Percentiles rank a stretch among this genome's conserved stretches.
phyloP scores from a whole-genome alignment of 1,284 basidiomycete genomes.

The Pisolithus thermaeus region DNA sequence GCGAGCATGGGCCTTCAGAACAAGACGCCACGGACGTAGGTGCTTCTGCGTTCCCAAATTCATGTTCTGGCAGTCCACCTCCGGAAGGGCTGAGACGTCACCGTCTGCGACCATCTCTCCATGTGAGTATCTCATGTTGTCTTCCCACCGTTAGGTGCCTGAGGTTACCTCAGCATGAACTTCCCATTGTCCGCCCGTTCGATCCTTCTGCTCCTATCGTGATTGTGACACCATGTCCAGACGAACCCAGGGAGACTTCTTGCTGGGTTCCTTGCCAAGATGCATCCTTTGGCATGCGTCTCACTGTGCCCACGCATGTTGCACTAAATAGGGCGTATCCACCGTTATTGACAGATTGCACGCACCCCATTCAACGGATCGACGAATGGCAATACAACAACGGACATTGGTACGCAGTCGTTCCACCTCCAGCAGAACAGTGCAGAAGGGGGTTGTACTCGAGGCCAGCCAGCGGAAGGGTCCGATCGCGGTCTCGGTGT shows the following conservation, averaged over 20 bases:
- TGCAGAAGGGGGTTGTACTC: conserved; percentile 38
- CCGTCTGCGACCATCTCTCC: conserved; percentile 20
- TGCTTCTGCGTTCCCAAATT: background rate
- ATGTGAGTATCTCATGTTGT: conserved; percentile 12
- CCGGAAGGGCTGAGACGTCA: conserved; percentile 17
- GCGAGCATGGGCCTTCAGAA: background rate
- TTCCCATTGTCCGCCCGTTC: conserved; percentile 28
- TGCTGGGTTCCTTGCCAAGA: conserved; percentile 51
- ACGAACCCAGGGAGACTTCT: conserved; percentile 33
- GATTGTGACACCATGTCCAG: conserved; percentile 42
- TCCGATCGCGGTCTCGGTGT: conserved; percentile 14
- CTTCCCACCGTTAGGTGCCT: background rate
- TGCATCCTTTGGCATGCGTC: conserved; percentile 42
- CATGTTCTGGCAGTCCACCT: background rate
- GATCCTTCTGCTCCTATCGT: conserved; percentile 43
- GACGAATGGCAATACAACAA: conserved; percentile 43
- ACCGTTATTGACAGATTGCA: conserved; percentile 29
- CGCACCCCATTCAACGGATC: conserved; percentile 22
- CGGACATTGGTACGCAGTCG: conserved; percentile 49
- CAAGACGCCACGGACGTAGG: background rate
- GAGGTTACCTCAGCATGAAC: conserved; percentile 12
- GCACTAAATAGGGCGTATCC: conserved; percentile 46
- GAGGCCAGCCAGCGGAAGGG: conserved; percentile 13
- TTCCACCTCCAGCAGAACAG: conserved; percentile 46
- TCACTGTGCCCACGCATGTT: conserved; percentile 47